Evolutionary conservation across 208 protist genomes (phyloP), one percentile per base, ranked within the genome.

Genomic region (Acanthamoeba triangularis): DNA sequence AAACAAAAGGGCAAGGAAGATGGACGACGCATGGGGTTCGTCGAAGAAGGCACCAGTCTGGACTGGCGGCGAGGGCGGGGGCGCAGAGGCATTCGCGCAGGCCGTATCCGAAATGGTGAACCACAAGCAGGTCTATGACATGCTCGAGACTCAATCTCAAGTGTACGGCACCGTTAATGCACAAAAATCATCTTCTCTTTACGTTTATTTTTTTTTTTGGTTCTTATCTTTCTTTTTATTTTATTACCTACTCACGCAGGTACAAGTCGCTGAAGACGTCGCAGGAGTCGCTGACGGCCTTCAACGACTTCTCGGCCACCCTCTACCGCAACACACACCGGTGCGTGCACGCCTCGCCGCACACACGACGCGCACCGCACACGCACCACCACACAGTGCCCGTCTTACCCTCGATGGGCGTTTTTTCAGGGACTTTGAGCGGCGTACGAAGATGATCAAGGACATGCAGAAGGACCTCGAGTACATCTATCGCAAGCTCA

Each of bases 391-490:
- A 49, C 23, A 69, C 7, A 54, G 11, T 8, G 14, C 49, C 1
- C 49, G 63, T 69, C 8, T 82, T 82, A 7, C 25, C 37, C 0
- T 49, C 10, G 0, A 49, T 14, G 37, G 33, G 37, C 28, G 61
- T 1, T 41, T 41, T 82, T 3, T 18, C 0, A 82, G 72, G 37
- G 72, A 82, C 72, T 82, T 82, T 49, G 72, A 82, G 37, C 30
- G 72, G 72, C 30, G 72, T 2, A 82, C 72, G 23, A 82, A 82
- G 72, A 82, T 82, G 72, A 82, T 82, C 30, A 82, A 82, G 72
- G 72, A 82, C 72, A 82, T 82, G 72, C 72, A 82, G n/a, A 82
- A 82, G 72, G 72, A 82, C 37, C 72, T 82, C n/a, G 72, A 82
- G 23, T 82, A 82, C 37, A 82, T 82, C 72, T 82, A 82, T n/a